phyloP scores from a whole-genome alignment of 805 yeast genomes.

The Sungouiozyma ichnusensis region DNA sequence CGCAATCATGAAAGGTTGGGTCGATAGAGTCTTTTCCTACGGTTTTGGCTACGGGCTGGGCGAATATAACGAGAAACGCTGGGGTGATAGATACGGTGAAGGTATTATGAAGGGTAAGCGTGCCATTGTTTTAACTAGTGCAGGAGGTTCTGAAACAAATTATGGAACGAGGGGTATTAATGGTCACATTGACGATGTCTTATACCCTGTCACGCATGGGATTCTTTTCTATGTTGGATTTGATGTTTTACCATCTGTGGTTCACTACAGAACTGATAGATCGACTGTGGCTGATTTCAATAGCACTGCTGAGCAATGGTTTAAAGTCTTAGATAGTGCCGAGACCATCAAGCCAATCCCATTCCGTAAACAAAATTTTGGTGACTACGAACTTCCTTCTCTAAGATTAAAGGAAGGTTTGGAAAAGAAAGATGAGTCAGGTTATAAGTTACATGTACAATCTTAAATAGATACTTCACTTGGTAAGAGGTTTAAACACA shows the following conservation, averaged over 20 bases:
- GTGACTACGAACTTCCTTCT: slow-evolving; percentile 13
- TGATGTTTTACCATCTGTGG: slow-evolving; percentile 14
- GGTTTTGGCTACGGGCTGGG: slow-evolving; percentile 19
- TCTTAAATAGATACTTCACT: background rate
- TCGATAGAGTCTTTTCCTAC: slow-evolving; percentile 17
- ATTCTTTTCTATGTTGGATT: slow-evolving; percentile 17
- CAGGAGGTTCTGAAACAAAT: slow-evolving; percentile 11
- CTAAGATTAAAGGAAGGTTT: slow-evolving; percentile 10
- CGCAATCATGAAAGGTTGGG: slow-evolving; percentile 23
- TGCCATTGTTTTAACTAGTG: slow-evolving; percentile 7
- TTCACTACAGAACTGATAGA: slow-evolving; percentile 7
- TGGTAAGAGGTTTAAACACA: background rate
- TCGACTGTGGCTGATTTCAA: slow-evolving; percentile 5
- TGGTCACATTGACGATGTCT: slow-evolving; percentile 15
- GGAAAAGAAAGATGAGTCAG: slow-evolving; percentile 8
- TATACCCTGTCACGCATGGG: slow-evolving; percentile 18
- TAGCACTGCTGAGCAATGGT: slow-evolving; percentile 1
- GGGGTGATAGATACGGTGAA: slow-evolving; percentile 16
- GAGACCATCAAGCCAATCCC: slow-evolving; percentile 9
- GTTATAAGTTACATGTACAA: slow-evolving; percentile 9
- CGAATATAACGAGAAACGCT: slow-evolving; percentile 6
- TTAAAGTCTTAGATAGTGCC: slow-evolving; percentile 4
- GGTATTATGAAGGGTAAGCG: slow-evolving; percentile 16
- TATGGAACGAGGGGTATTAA: slow-evolving; percentile 14
- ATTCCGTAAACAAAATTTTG: slow-evolving; percentile 14